Percentiles rank a stretch among this genome's conserved stretches.
These are phyloP conservation scores for Spizellomyces sp. DNA, from an alignment of 192 early-diverging fungal genomes.

Conservation along the genomic window DNA sequence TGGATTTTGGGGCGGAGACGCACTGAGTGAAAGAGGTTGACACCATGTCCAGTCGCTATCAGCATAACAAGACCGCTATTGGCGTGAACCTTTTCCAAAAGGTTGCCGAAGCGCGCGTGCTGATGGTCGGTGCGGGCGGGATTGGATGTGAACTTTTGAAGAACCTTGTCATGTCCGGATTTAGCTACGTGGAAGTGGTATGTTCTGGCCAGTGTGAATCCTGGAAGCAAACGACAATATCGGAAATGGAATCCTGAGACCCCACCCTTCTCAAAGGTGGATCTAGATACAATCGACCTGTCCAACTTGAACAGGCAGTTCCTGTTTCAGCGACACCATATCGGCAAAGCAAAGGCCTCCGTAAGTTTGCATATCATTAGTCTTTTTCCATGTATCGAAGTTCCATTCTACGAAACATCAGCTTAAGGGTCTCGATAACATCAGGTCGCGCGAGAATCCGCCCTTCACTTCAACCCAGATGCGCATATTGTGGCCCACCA, in stretches of 20 bases:
- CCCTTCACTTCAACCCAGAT: slow-evolving; percentile 81
- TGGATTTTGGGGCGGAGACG: too few species aligned
- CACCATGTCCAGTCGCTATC: slow-evolving; percentile 6
- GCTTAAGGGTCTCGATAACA: neutral
- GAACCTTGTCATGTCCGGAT: slow-evolving; percentile 88
- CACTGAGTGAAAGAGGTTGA: neutral
- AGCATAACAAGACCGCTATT: neutral
- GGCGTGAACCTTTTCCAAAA: slow-evolving; percentile 17
- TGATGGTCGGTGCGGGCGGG: slow-evolving; percentile 76
- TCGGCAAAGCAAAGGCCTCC: slow-evolving; percentile 89
- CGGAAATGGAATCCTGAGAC: neutral
- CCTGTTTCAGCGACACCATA: slow-evolving; percentile 92
- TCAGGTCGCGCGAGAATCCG: slow-evolving; percentile 81
- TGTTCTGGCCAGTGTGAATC: neutral
- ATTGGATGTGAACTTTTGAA: slow-evolving; percentile 99
- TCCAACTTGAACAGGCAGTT: slow-evolving; percentile 99
- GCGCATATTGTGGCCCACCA: slow-evolving; percentile 76
- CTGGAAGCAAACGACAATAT: neutral
- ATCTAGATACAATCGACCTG: slow-evolving; percentile 97
- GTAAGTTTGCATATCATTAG: slow-evolving; percentile 45
- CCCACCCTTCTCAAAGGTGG: slow-evolving; percentile 59
- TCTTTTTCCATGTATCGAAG: neutral
- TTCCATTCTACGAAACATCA: too few species aligned
- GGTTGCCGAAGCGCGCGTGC: slow-evolving; percentile 25
- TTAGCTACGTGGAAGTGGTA: slow-evolving; percentile 79